A percentile compares a stretch with the other conserved stretches of the same genome.
Evolutionary conservation across 2,329 filamentous ascomycete genomes (phyloP).

Genomic region (Metarhizium brunneum): DNA sequence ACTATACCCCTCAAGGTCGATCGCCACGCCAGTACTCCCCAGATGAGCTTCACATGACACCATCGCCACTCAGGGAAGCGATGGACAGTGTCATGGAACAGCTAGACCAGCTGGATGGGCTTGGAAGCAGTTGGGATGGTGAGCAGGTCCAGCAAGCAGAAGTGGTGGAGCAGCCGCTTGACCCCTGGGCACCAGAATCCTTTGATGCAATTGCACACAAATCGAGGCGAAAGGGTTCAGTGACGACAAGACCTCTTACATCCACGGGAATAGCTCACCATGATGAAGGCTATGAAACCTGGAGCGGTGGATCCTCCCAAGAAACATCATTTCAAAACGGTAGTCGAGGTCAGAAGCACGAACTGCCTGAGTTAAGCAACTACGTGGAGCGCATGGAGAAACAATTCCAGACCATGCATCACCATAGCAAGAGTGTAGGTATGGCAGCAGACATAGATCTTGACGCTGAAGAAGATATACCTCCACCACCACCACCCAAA

Average conservation of each 20-base stretch:
- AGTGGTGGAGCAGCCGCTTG: slow-evolving; percentile 44
- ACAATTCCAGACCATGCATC: slow-evolving; percentile 63
- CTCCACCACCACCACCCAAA: slow-evolving; percentile 56
- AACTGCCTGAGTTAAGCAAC: slow-evolving; percentile 65
- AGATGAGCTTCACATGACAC: slow-evolving; percentile 60
- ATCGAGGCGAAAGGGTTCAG: slow-evolving; percentile 16
- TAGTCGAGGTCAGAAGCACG: slow-evolving; percentile 36
- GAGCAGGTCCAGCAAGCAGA: slow-evolving; percentile 26
- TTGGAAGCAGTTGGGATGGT: slow-evolving; percentile 43
- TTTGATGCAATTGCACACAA: slow-evolving; percentile 49
- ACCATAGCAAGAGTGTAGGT: slow-evolving; percentile 36
- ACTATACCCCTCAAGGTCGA: slow-evolving; percentile 45
- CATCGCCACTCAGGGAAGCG: slow-evolving; percentile 82
- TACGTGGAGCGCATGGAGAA: slow-evolving; percentile 92
- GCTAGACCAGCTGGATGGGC: slow-evolving; percentile 62
- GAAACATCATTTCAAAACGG: slow-evolving; percentile 33
- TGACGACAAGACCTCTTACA: slow-evolving; percentile 48
- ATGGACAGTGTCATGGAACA: slow-evolving; percentile 99
- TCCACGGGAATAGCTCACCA: slow-evolving; percentile 59
- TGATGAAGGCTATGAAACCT: slow-evolving; percentile 54
- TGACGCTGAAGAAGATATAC: slow-evolving; percentile 31
- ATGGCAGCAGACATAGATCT: slow-evolving; percentile 7
- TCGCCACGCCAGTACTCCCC: slow-evolving; percentile 64
- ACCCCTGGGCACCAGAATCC: slow-evolving; percentile 86
- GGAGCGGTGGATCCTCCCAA: slow-evolving; percentile 44